Evolutionary conservation across 2,329 filamentous ascomycete species (phyloP).

Genomic region (Fusarium tanahbumbuense): DNA sequence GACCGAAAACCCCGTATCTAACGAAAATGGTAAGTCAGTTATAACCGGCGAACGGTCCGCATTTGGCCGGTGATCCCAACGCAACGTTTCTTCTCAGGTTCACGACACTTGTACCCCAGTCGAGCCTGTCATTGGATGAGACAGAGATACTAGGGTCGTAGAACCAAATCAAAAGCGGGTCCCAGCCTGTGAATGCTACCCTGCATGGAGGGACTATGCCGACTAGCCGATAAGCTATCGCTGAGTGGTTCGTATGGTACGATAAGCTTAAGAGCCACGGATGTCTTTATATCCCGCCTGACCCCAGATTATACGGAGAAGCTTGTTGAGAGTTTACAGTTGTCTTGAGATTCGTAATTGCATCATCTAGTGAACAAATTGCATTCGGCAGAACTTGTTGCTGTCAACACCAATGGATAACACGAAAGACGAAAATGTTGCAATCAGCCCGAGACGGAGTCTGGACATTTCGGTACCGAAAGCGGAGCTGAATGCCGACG

Average conservation of each 20-base stretch:
- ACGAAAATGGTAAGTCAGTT: rapidly evolving
- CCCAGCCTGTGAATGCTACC: neutral
- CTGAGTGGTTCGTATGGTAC: neutral
- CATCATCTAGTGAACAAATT: neutral
- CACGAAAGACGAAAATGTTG: too few species aligned
- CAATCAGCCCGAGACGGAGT: neutral
- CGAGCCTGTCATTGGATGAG: neutral
- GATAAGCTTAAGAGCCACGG: neutral
- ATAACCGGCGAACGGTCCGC: too few species aligned
- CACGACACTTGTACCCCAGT: neutral
- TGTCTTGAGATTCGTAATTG: neutral
- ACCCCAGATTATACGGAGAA: neutral
- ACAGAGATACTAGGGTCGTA: neutral
- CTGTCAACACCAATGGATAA: rapidly evolving
- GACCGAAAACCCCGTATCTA: neutral
- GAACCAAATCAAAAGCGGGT: neutral
- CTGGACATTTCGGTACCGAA: neutral
- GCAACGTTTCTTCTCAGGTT: neutral
- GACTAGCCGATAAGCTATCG: neutral
- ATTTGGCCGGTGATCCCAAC: neutral
- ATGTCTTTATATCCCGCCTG: neutral
- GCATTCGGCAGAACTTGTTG: rapidly evolving
- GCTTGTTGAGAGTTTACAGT: neutral
- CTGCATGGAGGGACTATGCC: neutral
- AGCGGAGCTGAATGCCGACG: neutral